These are phyloP conservation scores for Acacia melanoxylon DNA, from an alignment of 306 rosid genomes.

Conservation along the genomic window DNA sequence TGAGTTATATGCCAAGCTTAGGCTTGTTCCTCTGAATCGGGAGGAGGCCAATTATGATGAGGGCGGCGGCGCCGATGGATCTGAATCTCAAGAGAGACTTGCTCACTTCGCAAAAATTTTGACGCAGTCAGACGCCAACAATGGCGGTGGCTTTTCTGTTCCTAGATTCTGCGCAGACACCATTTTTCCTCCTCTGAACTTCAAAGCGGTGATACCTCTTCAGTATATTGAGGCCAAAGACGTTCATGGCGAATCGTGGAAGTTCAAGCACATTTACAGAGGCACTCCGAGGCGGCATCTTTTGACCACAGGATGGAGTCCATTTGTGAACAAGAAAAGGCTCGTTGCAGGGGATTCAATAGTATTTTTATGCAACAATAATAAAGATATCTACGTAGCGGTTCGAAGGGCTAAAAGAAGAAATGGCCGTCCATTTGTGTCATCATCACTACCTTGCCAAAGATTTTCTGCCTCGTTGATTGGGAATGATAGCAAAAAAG, in stretches of 20 bases:
- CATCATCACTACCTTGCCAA: constrained; percentile 59
- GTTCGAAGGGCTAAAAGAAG: constrained; percentile 87
- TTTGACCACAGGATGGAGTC: constrained; percentile 97
- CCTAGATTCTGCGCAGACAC: constrained; percentile 94
- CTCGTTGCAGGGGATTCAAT: constrained; percentile 92
- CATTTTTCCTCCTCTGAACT: constrained; percentile 85
- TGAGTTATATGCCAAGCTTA: constrained; percentile 74
- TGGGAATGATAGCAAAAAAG: constrained; percentile 55
- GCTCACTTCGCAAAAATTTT: constrained; percentile 83
- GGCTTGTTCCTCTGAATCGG: constrained; percentile 51
- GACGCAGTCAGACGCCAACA: constrained; percentile 97
- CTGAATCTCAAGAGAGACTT: constrained; percentile 66
- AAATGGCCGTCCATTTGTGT: constrained; percentile 62
- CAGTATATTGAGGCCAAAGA: constrained; percentile 86
- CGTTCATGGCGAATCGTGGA: constrained; percentile 93
- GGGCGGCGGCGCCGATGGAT: constrained; percentile 39
- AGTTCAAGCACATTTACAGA: constrained; percentile 85
- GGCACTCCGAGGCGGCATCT: constrained; percentile 96
- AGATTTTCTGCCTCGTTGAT: constrained; percentile 56
- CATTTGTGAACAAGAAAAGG: constrained; percentile 90
- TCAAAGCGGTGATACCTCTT: constrained; percentile 75
- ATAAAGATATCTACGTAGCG: constrained; percentile 86
- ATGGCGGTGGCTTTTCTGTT: constrained; percentile 95
- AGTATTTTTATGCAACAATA: constrained; percentile 81
- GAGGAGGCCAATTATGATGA: constrained; percentile 42